Base-by-base conservation (phyloP, 192 early-diverging fungal genomes). In the Irineochytrium annulatum region DNA sequence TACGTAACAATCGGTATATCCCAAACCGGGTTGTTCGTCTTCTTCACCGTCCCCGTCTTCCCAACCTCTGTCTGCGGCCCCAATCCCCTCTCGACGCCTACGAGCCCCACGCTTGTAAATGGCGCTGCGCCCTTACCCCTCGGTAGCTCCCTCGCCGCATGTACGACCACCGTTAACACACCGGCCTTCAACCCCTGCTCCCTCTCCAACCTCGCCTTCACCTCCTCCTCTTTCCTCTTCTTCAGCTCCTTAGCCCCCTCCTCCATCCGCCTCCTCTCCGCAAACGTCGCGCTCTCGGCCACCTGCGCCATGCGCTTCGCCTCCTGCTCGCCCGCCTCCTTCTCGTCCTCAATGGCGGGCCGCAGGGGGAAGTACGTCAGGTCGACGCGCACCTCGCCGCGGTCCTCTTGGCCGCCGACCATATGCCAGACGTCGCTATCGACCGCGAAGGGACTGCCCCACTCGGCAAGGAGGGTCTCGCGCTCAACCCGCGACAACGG, bases 1-100 rank as follows among this genome's bases (percentile, higher is more conserved):
- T 90, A 92, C 2, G 85, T 55, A 49, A 87, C 87, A 41, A 82
- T n/a, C 22, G 59, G 30, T 3, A 77, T 72, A 52, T 89, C 85
- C 89, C 89, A 97, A 30, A 85, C 78, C 34, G 94, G 94, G 52
- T 84, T 88, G 60, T 82, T 81, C 19, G 84, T 91, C 57, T 84
- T 79, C 53, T 83, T 90, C 53, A 84, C 81, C 27, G 71, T 71
- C 37, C 84, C 85, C 20, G 92, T 90, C 24, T 37, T 39, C 11
- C 54, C 70, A 3, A 64, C 19, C 20, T 57, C 29, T n/a, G 29
- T 44, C 32, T 46, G 22, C 3, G 37, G 48, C 6, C 52, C 34
- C 29, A 28, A 6, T 31, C 30, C 41, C 24, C 39, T n/a, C n/a
- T n/a, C n/a, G n/a, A n/a, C n/a, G n/a, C n/a, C n/a, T n/a, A n/a